Evolutionary conservation across 192 early-diverging fungal species (phyloP), one percentile per base, ranked within the genome.

Genomic region (Gaertneriomyces semiglobifer): DNA sequence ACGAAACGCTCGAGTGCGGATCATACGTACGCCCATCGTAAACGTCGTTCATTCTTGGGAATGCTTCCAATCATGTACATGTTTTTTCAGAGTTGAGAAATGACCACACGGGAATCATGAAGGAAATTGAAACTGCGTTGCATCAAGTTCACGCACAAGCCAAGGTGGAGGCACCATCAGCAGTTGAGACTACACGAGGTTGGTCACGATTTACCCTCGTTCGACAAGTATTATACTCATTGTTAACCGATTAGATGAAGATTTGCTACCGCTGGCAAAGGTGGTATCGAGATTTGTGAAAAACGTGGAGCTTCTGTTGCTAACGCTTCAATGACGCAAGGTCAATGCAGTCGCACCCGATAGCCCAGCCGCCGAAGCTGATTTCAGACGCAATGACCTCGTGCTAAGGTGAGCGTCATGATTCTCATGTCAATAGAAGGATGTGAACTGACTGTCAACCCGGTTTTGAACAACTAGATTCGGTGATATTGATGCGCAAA

Each of bases 31-130:
- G 25, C 25, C 25, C 25, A 25, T 16, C 48, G 42, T n/a, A 45
- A 58, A 9, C 40, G 4, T 7, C 38, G 1, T 3, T 16, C 9
- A 70, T 5, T 55, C 50, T 67, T 58, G 18, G 2, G 2, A 51
- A 18, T 51, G 48, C 2, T 14, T 51, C 18, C 14, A 2, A 51
- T 51, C 48, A 51, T 51, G 2, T 11, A 18, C 12, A 48, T 16
- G 19, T 45, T 33, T 33, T 33, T 33, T 33, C 25, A 33, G 25
- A 33, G 25, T 33, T 63, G 52, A 77, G 79, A 40, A 88, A 85
- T 67, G 88, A 89, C 64, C 71, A 83, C 12, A 78, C 71, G 60
- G 77, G 44, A 4, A 63, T 82, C 9, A 87, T 87, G 84, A 53
- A 41, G 3, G 62, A 84, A 14, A 82, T 90, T 42, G 86, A 87